Evolutionary conservation across 2,329 filamentous ascomycete species (phyloP).

Genomic region (Pseudomassariella vexata): DNA sequence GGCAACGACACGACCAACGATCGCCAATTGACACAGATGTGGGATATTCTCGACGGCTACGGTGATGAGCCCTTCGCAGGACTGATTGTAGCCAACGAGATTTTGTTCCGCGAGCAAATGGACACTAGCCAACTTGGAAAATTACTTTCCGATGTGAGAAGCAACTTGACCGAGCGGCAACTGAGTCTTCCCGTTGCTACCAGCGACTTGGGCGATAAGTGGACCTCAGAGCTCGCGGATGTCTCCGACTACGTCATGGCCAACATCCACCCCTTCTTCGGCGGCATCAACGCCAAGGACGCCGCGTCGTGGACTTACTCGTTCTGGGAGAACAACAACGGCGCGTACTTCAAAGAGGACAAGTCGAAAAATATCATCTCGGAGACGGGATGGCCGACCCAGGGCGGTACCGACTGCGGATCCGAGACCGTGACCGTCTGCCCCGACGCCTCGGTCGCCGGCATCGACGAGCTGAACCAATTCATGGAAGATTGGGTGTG

Average conservation of each 20-base stretch:
- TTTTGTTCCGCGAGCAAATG: slow-evolving; percentile 72
- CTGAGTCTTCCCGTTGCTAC: slow-evolving; percentile 76
- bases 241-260: slow-evolving; percentile 87
- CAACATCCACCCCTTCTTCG: slow-evolving; percentile 96
- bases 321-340: slow-evolving; percentile 74
- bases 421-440: slow-evolving; percentile 45
- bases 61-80: slow-evolving; percentile 67
- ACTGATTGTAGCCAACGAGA: slow-evolving; percentile 77
- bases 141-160: slow-evolving; percentile 62
- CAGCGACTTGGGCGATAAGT: slow-evolving; percentile 84
- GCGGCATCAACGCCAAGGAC: slow-evolving; percentile 60
- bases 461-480: slow-evolving; percentile 74
- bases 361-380: slow-evolving; percentile 70
- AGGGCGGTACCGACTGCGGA: slow-evolving; percentile 75
- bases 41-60: slow-evolving; percentile 69
- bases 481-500: slow-evolving; percentile 87
- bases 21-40: slow-evolving; percentile 79
- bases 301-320: slow-evolving; percentile 75
- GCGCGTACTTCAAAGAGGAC: slow-evolving; percentile 57
- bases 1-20: slow-evolving; percentile 75
- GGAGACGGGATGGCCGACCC: slow-evolving; percentile 87
- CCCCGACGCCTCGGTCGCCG: slow-evolving; percentile 65
- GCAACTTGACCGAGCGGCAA: slow-evolving; percentile 62
- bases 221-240: slow-evolving; percentile 63
- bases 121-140: slow-evolving; percentile 56